These are phyloP conservation scores for Trichoderma gamsii DNA, from an alignment of 495 filamentous ascomycete species.

Conservation along the genomic window DNA sequence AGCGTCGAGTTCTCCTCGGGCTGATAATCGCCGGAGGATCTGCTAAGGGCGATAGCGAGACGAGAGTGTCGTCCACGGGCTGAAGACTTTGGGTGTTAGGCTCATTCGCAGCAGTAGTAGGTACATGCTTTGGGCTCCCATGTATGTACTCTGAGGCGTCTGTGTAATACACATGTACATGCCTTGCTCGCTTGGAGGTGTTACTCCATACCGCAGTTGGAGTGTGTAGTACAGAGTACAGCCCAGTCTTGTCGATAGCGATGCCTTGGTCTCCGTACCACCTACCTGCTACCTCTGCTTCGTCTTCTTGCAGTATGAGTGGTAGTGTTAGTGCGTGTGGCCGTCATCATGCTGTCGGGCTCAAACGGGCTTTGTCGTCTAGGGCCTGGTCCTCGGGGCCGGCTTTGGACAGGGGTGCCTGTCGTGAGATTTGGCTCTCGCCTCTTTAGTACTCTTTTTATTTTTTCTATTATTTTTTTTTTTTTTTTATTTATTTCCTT, in stretches of 20 bases:
- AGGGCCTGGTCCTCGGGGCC: background rate
- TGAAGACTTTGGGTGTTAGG: background rate
- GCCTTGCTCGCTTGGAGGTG: background rate
- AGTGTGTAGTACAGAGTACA: background rate
- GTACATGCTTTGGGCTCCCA: slow-evolving; percentile 1
- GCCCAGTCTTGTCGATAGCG: too few relatives aligned
- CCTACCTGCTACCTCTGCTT: too few relatives aligned
- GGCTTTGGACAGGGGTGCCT: background rate
- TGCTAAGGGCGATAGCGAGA: too few relatives aligned
- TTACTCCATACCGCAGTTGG: background rate
- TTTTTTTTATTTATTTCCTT: background rate
- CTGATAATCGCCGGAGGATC: too few relatives aligned
- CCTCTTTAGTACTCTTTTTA: background rate
- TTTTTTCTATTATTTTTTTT: background rate
- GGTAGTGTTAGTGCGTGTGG: background rate
- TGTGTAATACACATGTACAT: slow-evolving; percentile 3
- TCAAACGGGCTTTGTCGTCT: background rate
- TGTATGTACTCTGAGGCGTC: background rate
- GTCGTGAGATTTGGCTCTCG: slow-evolving; percentile 1
- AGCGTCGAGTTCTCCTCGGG: too few relatives aligned
- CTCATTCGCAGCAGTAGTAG: background rate
- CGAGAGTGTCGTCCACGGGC: too few relatives aligned
- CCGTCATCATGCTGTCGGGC: slow-evolving; percentile 7
- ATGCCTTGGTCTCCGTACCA: too few relatives aligned
- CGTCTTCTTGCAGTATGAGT: background rate